Conservation (phyloP, 306 rosid genomes). For the Arachis hypogaea region DNA sequence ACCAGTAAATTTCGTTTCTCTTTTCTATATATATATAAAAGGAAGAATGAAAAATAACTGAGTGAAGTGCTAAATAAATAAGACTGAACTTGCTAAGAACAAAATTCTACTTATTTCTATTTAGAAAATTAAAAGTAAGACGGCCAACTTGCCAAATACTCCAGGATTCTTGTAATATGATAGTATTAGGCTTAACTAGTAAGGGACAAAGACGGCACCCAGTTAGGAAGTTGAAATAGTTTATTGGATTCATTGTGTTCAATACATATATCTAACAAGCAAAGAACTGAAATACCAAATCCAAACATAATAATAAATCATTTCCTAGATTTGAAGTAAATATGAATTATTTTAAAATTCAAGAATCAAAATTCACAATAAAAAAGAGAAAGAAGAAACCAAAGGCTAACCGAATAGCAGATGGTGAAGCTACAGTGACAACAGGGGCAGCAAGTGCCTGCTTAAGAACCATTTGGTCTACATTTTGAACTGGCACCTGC, state of each 20-base stretch:
- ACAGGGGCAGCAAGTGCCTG: constrained; percentile 83
- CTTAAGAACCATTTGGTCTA: constrained; percentile 62
- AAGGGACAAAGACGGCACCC: constrained; percentile 27
- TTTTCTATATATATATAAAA: background rate
- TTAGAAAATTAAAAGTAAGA: constrained; percentile 24
- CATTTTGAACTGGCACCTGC: constrained; percentile 81
- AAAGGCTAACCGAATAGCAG: constrained; percentile 72
- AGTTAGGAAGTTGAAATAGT: background rate
- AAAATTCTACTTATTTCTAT: constrained; percentile 18
- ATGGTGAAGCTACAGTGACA: constrained; percentile 94
- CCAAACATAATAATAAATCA: constrained; percentile 20
- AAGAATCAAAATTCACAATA: background rate
- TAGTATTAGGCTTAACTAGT: constrained; percentile 20
- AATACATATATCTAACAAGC: background rate
- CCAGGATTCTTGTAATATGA: background rate
- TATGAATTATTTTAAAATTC: background rate
- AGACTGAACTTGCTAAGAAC: constrained; percentile 23
- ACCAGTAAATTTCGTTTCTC: constrained; percentile 21
- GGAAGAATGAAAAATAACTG: background rate
- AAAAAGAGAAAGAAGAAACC: constrained; percentile 15
- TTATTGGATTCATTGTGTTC: constrained; percentile 14
- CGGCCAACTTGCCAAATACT: background rate
- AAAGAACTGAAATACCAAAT: constrained; percentile 2
- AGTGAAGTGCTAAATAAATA: background rate
- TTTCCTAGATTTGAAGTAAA: constrained; percentile 20